Conservation (phyloP, 805 yeast species). For the Barnettozyma wickerhamii region DNA sequence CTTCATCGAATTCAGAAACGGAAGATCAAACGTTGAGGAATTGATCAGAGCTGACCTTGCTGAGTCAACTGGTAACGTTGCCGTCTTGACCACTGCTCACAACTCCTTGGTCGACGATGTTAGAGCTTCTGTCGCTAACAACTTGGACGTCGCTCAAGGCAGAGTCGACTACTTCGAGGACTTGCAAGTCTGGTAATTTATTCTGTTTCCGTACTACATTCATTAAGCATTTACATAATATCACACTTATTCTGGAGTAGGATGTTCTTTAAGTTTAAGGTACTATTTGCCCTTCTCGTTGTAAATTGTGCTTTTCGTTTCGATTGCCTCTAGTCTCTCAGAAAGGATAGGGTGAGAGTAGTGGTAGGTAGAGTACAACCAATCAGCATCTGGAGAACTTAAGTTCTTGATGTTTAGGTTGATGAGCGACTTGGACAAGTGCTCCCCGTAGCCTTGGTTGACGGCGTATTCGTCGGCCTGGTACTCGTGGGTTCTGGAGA, state of each 20-base stretch:
- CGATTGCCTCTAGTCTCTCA: slow-evolving; percentile 81
- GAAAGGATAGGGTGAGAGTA: slow-evolving; percentile 89
- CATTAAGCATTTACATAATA: neutral
- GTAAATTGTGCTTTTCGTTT: slow-evolving; percentile 23
- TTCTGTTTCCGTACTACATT: neutral
- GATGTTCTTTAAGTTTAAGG: neutral
- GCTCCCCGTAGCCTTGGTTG: slow-evolving; percentile 62
- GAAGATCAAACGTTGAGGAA: slow-evolving; percentile 41
- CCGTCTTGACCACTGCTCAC: slow-evolving; percentile 54
- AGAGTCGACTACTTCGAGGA: slow-evolving; percentile 56
- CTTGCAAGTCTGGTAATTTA: slow-evolving; percentile 48
- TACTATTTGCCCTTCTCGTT: slow-evolving; percentile 17
- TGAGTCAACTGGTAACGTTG: slow-evolving; percentile 35
- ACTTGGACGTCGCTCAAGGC: slow-evolving; percentile 27
- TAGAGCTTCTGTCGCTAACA: slow-evolving; percentile 38
- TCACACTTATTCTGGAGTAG: too few relatives aligned
- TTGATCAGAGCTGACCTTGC: slow-evolving; percentile 34
- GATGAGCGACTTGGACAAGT: slow-evolving; percentile 68
- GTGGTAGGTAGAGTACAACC: slow-evolving; percentile 83
- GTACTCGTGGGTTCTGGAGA: slow-evolving; percentile 85
- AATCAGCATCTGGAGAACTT: slow-evolving; percentile 82
- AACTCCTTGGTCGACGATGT: slow-evolving; percentile 49
- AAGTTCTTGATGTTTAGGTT: slow-evolving; percentile 77
- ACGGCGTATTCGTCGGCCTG: slow-evolving; percentile 91
- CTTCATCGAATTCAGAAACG: slow-evolving; percentile 36